Evolutionary conservation across 129 eudicot genomes (phyloP), one percentile per base, ranked within the genome.

Genomic region (Arctium lappa): DNA sequence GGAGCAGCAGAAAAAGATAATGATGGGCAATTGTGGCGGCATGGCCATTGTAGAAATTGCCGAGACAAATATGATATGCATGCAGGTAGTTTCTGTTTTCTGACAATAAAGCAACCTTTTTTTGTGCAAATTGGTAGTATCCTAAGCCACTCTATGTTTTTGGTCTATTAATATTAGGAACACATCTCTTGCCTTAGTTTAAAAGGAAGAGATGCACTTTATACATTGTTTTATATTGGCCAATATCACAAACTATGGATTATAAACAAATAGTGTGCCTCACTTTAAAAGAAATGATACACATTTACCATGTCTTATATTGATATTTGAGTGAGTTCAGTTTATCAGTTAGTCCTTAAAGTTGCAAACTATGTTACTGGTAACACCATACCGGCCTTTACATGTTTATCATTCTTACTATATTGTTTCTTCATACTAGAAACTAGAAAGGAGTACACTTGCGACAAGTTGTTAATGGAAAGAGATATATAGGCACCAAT

Each of bases 1-100:
- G 73, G 62, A 65, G 82, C 82, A 18, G 85, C 81, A 79, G 87
- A 85, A 39, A 85, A 30, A 84, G 90, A 89, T 30, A 87, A 79
- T 8, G 92, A 81, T 37, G 93, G 34, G 63, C 91, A 73, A 50
- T 84, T 80, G 39, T 85, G 89, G 91, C 83, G 89, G 72, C 94
- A 91, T 37, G 94, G 98, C 46, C 89, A 89, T 34, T 84, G 88
- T 53, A 88, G 81, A 69, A 86, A 86, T 63, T 92, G 94, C 65
- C 86, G 86, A 86, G 91, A 93, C 69, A 95, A 90, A 82, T 87
- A 86, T 62, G 97, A 87, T 82, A 79, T 93, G 76, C 98, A 94
- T 69, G 88, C 89, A 27, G 95, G 99, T 95, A 80, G 34, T 7
- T 60, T 63, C 56, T 12, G 5, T 81, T 65, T 69, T 16, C 68